Base-by-base conservation (phyloP, 305 asterid species). In the Fraxinus albicans region DNA sequence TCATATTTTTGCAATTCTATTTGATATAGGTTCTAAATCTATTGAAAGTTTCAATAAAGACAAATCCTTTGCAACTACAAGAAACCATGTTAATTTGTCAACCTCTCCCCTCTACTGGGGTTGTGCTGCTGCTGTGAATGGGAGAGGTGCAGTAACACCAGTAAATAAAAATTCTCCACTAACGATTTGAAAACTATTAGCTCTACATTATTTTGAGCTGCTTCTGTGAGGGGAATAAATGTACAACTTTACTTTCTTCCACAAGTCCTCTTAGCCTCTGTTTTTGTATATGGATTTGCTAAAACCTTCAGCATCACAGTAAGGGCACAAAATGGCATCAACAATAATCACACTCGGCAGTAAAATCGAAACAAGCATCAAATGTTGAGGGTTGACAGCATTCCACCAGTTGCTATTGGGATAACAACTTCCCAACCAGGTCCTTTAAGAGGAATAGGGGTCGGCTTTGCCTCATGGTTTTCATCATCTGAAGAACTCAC, bases 381-480 rank as follows among this genome's bases (percentile, higher is more conserved):
- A 86, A 93, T 90, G 93, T 79, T 93, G 65, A 96, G 91, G 34
- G 97, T 87, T 77, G 98, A 91, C 31, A 96, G 98, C 92, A 95
- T 67, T 77, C 99, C 98, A 53, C 98, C 98, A 34, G 92, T 81
- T 27, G 93, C 87, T 38, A 90, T 89, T 6, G 98, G 98, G 23
- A 95, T 67, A 65, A 96, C 96, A 36, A 96, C 98, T 90, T 96
- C 99, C 99, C 99, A 96, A 23, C 98, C 99, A 25, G 98, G 97
- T 36, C 99, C 99, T 85, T 90, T 91, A 9, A 88, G 91, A 77
- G 98, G 97, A 85, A 90, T 31, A 63, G 58, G 83, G 60, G 47
- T 55, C 23, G 74, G 55, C 70, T 78, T 73, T 0, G 82, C 8
- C 25, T 44, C 82, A 15, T 44, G 23, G 35, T 83, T 84, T 42